phyloP scores from a whole-genome alignment of 805 yeast species.

The Saturnispora gosingensis region DNA sequence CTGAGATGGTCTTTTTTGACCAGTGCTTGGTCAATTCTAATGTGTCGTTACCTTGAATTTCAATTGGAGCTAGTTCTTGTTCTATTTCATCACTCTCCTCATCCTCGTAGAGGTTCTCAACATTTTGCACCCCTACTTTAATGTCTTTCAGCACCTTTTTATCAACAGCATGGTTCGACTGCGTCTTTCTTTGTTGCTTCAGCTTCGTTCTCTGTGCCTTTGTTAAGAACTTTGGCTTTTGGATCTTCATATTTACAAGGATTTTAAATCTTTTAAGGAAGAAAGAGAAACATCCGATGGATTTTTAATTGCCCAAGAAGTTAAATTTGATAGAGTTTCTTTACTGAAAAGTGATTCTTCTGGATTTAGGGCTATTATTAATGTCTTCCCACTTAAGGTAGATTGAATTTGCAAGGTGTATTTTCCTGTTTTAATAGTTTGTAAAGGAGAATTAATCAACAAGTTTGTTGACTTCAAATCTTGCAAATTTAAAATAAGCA shows the following conservation, averaged over 20 bases:
- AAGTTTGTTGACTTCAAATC: neutral
- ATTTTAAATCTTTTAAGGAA: constrained; percentile 1
- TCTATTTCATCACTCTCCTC: neutral
- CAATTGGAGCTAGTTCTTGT: neutral
- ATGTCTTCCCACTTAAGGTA: constrained; percentile 1
- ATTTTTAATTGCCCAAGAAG: constrained; percentile 2
- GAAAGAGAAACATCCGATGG: constrained; percentile 6
- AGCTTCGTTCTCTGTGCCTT: neutral
- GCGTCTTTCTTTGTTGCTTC: neutral
- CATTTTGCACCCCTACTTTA: neutral
- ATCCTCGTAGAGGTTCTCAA: neutral
- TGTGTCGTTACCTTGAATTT: neutral
- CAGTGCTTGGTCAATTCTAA: constrained; percentile 35
- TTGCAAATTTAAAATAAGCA: neutral
- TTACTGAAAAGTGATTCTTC: neutral
- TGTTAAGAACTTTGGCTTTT: constrained; percentile 1
- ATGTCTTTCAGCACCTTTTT: neutral
- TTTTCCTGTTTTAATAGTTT: constrained; percentile 2
- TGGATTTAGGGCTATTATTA: neutral
- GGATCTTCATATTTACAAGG: constrained; percentile 1
- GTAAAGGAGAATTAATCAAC: neutral
- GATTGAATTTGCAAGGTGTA: constrained; percentile 7
- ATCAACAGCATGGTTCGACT: neutral
- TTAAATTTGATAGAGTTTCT: constrained; percentile 1
- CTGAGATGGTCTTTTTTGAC: constrained; percentile 52